Percentiles rank a stretch among this genome's conserved stretches.
Conservation (phyloP, 139 green algal genomes). For the Asterochloris sp. region DNA sequence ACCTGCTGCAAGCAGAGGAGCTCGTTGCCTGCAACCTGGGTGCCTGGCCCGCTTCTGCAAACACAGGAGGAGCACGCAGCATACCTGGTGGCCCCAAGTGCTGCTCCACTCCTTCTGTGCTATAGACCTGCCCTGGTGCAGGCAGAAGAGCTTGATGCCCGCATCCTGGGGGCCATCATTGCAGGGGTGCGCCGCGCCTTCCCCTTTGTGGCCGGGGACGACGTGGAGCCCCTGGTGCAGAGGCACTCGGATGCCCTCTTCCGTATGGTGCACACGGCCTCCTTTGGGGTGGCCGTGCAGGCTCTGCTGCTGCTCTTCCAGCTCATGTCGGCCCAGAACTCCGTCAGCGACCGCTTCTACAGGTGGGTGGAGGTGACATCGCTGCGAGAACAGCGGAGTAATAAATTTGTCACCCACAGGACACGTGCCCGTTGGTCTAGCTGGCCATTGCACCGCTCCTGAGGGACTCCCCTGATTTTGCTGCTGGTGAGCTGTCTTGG, state of each 20-base stretch:
- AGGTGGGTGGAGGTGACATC: constrained; percentile 30
- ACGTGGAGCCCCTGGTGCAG: constrained; percentile 63
- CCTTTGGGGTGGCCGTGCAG: constrained; percentile 81
- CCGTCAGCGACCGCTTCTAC: constrained; percentile 87
- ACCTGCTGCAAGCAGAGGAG: too few species aligned
- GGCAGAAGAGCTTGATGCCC: constrained; percentile 46
- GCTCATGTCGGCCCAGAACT: constrained; percentile 52
- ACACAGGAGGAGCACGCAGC: too few species aligned
- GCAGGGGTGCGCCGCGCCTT: constrained; percentile 90
- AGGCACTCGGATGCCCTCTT: constrained; percentile 79
- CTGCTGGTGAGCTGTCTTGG: neutral
- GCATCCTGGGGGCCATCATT: constrained; percentile 80
- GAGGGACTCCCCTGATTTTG: neutral
- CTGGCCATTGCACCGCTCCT: neutral
- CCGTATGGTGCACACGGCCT: constrained; percentile 78
- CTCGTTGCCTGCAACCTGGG: neutral
- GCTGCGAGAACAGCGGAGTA: too few species aligned
- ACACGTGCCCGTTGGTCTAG: neutral
- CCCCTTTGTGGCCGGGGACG: constrained; percentile 72
- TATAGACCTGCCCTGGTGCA: neutral
- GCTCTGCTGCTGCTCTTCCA: constrained; percentile 89
- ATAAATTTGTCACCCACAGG: too few species aligned
- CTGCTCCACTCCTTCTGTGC: too few species aligned
- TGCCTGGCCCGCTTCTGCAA: neutral
- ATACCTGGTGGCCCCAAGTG: neutral